Evolutionary conservation across 192 early-diverging fungal species (phyloP).

Genomic region (Entrophospora sp.): DNA sequence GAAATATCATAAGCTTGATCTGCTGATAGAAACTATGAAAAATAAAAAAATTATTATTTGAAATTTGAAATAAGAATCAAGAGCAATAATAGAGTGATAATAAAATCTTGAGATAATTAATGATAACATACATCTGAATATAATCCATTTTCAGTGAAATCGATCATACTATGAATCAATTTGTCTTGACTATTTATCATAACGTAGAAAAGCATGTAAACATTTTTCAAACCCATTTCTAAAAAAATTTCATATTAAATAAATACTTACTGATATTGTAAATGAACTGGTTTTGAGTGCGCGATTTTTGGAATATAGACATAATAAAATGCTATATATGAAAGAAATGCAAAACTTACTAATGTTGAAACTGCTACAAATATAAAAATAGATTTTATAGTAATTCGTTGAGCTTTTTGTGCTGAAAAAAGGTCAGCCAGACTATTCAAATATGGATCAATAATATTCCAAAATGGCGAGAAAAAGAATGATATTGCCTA

Average conservation of each 20-base stretch:
- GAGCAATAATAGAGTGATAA: background rate
- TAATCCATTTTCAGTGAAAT: slow-evolving; percentile 30
- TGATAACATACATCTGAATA: slow-evolving; percentile 21
- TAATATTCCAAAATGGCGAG: no score
- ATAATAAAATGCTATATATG: slow-evolving; percentile 38
- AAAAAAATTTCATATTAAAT: background rate
- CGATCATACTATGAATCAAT: slow-evolving; percentile 20
- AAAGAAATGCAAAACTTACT: slow-evolving; percentile 24
- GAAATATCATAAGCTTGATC: slow-evolving; percentile 38
- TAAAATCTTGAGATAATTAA: no score
- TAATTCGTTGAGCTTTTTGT: slow-evolving; percentile 28
- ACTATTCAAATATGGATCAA: no score
- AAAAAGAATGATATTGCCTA: no score
- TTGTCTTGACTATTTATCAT: background rate
- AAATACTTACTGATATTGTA: slow-evolving; percentile 28
- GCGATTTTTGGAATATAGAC: slow-evolving; percentile 34
- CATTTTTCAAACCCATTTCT: background rate
- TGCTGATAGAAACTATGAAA: slow-evolving; percentile 27
- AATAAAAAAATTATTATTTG: background rate
- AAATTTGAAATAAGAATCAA: background rate
- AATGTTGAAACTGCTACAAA: slow-evolving; percentile 20
- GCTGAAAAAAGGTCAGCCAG: no score
- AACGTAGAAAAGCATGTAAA: slow-evolving; percentile 14
- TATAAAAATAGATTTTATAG: slow-evolving; percentile 33
- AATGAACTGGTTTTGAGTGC: slow-evolving; percentile 31